phyloP scores from a whole-genome alignment of 2,329 filamentous ascomycete genomes.

The Apiospora sp. region DNA sequence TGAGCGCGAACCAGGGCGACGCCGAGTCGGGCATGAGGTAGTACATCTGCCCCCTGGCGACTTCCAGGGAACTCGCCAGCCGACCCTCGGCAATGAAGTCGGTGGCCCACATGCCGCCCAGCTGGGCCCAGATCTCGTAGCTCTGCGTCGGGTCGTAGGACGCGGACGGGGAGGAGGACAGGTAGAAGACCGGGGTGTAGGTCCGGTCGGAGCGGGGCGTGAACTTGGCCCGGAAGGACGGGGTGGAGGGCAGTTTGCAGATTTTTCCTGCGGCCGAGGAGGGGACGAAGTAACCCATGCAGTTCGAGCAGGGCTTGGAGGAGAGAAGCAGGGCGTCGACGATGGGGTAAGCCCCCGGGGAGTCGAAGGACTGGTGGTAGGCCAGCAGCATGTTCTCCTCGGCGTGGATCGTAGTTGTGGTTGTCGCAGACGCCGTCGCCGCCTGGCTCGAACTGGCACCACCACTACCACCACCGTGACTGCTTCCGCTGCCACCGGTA shows the following conservation, averaged over 20 bases:
- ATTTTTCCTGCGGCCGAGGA: slow-evolving; percentile 28
- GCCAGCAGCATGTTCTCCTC: slow-evolving; percentile 42
- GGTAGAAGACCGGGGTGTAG: slow-evolving; percentile 43
- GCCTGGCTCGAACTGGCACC: background rate
- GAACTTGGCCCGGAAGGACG: slow-evolving; percentile 41
- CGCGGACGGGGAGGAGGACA: slow-evolving; percentile 6
- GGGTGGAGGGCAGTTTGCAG: slow-evolving; percentile 37
- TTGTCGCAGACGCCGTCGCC: background rate
- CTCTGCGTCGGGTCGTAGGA: slow-evolving; percentile 33
- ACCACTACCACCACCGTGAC: background rate
- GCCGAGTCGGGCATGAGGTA: slow-evolving; percentile 37
- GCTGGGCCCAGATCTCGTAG: slow-evolving; percentile 36
- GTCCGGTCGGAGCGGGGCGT: slow-evolving; percentile 40
- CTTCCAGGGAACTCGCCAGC: slow-evolving; percentile 31
- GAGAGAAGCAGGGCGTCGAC: slow-evolving; percentile 40
- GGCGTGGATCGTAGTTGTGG: slow-evolving; percentile 32
- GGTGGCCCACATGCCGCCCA: slow-evolving; percentile 38
- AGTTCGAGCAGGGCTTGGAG: slow-evolving; percentile 40
- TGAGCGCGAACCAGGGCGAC: slow-evolving; percentile 40
- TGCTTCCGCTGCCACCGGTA: background rate
- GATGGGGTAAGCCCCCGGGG: slow-evolving; percentile 41
- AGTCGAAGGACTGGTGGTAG: slow-evolving; percentile 42
- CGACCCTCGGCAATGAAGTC: slow-evolving; percentile 30
- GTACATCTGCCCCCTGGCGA: slow-evolving; percentile 38
- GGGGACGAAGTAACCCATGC: slow-evolving; percentile 40